These are phyloP conservation scores for Pichia sp. DNA, from an alignment of 1,139 yeast species.

Conservation along the genomic window DNA sequence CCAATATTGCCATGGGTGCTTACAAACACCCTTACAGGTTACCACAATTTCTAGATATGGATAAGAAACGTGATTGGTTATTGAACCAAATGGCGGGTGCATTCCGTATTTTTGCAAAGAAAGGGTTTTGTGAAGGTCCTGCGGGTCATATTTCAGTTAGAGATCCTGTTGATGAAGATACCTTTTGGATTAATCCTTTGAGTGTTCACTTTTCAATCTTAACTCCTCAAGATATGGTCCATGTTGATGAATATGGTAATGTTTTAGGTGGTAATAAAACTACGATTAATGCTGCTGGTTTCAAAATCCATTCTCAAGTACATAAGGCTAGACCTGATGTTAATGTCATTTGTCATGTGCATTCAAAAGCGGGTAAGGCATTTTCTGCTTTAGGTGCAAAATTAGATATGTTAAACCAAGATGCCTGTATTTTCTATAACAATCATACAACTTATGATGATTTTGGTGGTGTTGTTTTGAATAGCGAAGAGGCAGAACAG, in stretches of 20 bases:
- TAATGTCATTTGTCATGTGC: constrained; percentile 76
- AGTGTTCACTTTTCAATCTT: constrained; percentile 63
- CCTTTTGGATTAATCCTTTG: constrained; percentile 74
- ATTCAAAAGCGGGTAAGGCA: constrained; percentile 65
- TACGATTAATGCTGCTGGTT: constrained; percentile 72
- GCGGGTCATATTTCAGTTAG: constrained; percentile 76
- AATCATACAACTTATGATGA: constrained; percentile 55
- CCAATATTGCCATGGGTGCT: constrained; percentile 39
- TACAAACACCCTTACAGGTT: constrained; percentile 16
- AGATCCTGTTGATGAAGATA: constrained; percentile 60
- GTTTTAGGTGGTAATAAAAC: constrained; percentile 38
- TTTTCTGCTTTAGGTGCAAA: constrained; percentile 62
- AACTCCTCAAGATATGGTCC: constrained; percentile 65
- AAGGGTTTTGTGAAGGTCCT: constrained; percentile 61
- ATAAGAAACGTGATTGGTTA: constrained; percentile 50
- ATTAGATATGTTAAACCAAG: constrained; percentile 73
- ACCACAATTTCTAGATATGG: constrained; percentile 44
- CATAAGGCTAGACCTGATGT: constrained; percentile 72
- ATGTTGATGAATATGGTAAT: constrained; percentile 61
- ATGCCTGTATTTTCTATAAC: constrained; percentile 59
- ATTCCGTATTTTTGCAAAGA: constrained; percentile 64
- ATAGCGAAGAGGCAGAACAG: constrained; percentile 32
- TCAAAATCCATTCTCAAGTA: constrained; percentile 65
- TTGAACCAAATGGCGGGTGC: constrained; percentile 73
- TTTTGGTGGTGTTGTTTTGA: constrained; percentile 75